Base-by-base conservation (phyloP, 116 monocot species). In the Iris pallida region DNA sequence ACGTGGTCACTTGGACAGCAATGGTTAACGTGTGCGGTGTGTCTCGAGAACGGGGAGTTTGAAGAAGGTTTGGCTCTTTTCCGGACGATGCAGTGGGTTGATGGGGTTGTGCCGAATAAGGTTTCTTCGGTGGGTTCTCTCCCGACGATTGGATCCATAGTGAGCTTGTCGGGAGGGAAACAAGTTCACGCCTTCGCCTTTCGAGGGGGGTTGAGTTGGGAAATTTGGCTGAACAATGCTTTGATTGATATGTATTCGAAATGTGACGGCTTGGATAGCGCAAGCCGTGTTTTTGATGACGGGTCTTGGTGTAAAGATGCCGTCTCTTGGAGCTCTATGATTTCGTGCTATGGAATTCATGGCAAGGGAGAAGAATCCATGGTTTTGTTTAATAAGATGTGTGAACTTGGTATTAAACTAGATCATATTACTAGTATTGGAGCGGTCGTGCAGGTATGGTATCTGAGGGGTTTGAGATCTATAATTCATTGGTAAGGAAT, bases 1-100 rank as follows among this genome's bases (percentile, higher is more conserved):
- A 97, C 73, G 80, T 83, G 43, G 86, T 97, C 16, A 42, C 57
- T 5, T 97, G 87, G 87, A 87, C 85, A 0, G 57, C 84, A 0
- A 87, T 92, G 87, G 83, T 97, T 57, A 59, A 75, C 6, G 85
- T 81, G 44, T 92, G n/a, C n/a, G n/a, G n/a, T n/a, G n/a, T n/a
- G 80, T 71, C 87, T 81, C 42, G 76, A 75, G 63, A 73, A 79
- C 64, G 78, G 71, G 5, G 70, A 72, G 19, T 80, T 81, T 63
- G 66, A 76, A 67, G 85, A 92, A 78, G 85, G 68, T 30, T 47
- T 85, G 57, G 18, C 63, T 45, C 70, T 86, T 73, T 91, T 91
- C 16, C 20, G 76, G 5, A 67, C 4, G 15, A 90, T 95, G 87
- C 77, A 79, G 66, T 18, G 51, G 0, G 74, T 44, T 44, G 81